phyloP scores from a whole-genome alignment of 1,284 basidiomycete genomes.

The Marasmius fiardii region DNA sequence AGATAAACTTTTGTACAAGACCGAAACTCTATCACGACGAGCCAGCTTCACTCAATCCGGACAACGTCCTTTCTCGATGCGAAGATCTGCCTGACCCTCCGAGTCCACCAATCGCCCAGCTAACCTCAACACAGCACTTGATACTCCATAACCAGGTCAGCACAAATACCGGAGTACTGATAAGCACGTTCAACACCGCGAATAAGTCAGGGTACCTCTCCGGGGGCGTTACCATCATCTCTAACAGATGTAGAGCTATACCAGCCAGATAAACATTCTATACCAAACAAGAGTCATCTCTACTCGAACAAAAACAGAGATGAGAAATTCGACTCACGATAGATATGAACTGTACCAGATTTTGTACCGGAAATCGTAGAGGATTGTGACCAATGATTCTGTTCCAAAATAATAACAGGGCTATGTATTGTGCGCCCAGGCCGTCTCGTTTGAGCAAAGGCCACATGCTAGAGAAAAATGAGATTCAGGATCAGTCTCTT shows the following conservation, averaged over 20 bases:
- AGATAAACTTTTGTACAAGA: too few relatives aligned
- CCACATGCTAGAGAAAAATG: constrained; percentile 69
- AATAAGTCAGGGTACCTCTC: constrained; percentile 83
- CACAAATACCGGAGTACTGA: constrained; percentile 77
- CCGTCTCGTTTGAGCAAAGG: constrained; percentile 83
- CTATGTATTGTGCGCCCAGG: constrained; percentile 71
- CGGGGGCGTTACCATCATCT: constrained; percentile 61
- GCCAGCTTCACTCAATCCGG: neutral
- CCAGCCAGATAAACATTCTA: constrained; percentile 64
- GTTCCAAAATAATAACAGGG: constrained; percentile 76
- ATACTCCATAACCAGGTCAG: constrained; percentile 78
- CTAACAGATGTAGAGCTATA: constrained; percentile 58
- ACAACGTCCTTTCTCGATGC: neutral
- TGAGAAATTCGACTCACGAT: constrained; percentile 41
- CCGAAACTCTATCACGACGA: too few relatives aligned
- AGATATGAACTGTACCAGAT: constrained; percentile 39
- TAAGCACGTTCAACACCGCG: constrained; percentile 81
- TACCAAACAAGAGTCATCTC: neutral
- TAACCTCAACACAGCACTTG: constrained; percentile 61
- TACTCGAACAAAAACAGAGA: constrained; percentile 1
- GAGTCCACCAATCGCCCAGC: constrained; percentile 49
- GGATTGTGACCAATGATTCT: constrained; percentile 76
- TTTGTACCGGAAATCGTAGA: constrained; percentile 21
- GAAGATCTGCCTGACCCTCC: neutral
- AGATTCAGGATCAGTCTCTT: constrained; percentile 7